Evolutionary conservation across 495 filamentous ascomycete genomes (phyloP).

Genomic region (Podospora conica): DNA sequence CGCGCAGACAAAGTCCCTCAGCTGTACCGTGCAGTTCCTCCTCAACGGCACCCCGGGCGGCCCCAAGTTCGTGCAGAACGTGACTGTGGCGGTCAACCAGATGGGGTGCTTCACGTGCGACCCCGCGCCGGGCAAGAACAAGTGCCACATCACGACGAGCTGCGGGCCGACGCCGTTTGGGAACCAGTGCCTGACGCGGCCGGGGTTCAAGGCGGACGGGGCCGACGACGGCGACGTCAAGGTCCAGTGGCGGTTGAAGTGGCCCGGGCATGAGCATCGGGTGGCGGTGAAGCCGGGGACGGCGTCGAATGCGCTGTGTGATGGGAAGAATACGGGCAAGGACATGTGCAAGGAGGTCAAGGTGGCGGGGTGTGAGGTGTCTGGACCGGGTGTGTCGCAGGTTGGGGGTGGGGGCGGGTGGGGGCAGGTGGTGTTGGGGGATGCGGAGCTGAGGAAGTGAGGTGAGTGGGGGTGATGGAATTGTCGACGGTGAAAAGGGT

Average conservation of each 20-base stretch:
- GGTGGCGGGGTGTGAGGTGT: background rate
- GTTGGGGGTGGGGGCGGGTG: background rate
- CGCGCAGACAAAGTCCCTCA: background rate
- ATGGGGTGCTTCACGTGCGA: slow-evolving; percentile 8
- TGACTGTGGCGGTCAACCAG: background rate
- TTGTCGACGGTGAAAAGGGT: background rate
- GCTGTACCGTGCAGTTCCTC: slow-evolving; percentile 2
- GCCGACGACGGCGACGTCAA: background rate
- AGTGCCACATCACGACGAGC: slow-evolving; percentile 4
- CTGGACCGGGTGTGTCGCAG: background rate
- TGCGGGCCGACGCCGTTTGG: slow-evolving; percentile 8
- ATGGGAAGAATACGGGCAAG: background rate
- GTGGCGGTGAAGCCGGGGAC: slow-evolving; percentile 9
- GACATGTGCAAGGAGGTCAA: slow-evolving; percentile 8
- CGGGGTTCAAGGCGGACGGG: slow-evolving; percentile 11
- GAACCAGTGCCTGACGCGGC: slow-evolving; percentile 9
- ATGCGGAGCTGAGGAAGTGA: background rate
- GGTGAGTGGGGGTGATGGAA: background rate
- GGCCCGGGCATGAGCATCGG: slow-evolving; percentile 9
- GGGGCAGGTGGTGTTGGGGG: background rate
- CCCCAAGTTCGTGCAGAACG: background rate
- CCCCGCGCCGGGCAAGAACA: slow-evolving; percentile 7
- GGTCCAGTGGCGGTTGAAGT: slow-evolving; percentile 8
- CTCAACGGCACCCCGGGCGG: slow-evolving; percentile 10
- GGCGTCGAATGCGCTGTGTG: slow-evolving; percentile 6